phyloP scores from a whole-genome alignment of 129 eudicot genomes.

The Scalesia atractyloides region DNA sequence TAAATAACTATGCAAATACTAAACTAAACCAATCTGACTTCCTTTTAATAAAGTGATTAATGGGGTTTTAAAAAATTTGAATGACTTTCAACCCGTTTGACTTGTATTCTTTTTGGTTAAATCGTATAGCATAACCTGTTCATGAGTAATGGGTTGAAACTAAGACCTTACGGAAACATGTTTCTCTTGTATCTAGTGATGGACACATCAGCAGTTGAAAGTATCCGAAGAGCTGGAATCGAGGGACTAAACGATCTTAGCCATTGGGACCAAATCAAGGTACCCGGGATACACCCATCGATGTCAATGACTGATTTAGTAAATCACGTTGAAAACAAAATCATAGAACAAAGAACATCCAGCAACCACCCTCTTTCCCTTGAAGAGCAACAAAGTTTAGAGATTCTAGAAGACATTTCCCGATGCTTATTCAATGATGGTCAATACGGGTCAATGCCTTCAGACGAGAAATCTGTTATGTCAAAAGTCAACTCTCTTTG shows the following conservation, averaged over 20 bases:
- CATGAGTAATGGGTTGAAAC: background rate
- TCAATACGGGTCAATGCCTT: conserved; percentile 29
- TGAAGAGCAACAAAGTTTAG: conserved; percentile 45
- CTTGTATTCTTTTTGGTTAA: background rate
- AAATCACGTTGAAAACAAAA: conserved; percentile 52
- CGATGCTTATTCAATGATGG: conserved; percentile 49
- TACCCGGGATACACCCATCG: conserved; percentile 52
- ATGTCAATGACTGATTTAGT: conserved; percentile 70
- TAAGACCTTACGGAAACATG: background rate
- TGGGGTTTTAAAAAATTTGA: background rate
- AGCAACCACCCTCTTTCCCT: conserved; percentile 39
- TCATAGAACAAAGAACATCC: conserved; percentile 45
- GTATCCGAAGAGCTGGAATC: conserved; percentile 20
- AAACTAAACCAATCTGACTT: background rate
- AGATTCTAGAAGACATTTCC: conserved; percentile 59
- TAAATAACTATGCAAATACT: background rate
- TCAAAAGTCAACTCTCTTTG: conserved; percentile 77
- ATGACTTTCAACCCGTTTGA: background rate
- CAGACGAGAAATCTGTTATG: conserved; percentile 72
- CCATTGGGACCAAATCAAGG: conserved; percentile 46
- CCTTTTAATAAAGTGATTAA: background rate
- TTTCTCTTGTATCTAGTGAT: conserved; percentile 34
- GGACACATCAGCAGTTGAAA: conserved; percentile 54
- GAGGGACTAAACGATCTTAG: conserved; percentile 24
- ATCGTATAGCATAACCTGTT: background rate